Conservation (phyloP, 805 yeast species). For the Suhomyces canberraensis region DNA sequence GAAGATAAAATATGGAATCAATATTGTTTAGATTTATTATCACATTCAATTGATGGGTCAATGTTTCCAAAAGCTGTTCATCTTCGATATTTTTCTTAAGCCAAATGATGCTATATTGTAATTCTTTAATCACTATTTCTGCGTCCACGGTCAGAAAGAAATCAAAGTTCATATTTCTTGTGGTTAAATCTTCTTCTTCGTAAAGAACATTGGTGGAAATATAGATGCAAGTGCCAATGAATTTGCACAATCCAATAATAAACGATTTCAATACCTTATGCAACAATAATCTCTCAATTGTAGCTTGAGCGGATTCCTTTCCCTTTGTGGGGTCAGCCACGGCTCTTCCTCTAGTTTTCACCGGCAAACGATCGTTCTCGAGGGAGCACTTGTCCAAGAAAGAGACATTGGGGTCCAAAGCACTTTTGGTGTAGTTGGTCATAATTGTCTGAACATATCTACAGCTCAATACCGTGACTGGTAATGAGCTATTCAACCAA, state of each 20-base stretch:
- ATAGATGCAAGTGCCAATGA: conserved; percentile 45
- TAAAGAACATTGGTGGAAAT: conserved; percentile 59
- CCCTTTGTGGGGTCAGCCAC: not conserved
- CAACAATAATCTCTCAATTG: conserved; percentile 30
- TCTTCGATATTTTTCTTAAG: conserved; percentile 15
- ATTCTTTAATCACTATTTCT: conserved; percentile 20
- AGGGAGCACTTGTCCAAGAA: conserved; percentile 6
- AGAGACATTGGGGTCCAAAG: not conserved
- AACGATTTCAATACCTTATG: conserved; percentile 52
- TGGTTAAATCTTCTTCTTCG: conserved; percentile 74
- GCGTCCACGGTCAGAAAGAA: conserved; percentile 24
- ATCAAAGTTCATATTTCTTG: conserved; percentile 55
- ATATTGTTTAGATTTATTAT: conserved; percentile 25
- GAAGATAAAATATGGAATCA: conserved; percentile 16
- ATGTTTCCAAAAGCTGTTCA: conserved; percentile 7
- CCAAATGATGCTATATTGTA: conserved; percentile 35
- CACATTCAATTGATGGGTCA: conserved; percentile 25
- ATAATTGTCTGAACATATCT: conserved; percentile 65
- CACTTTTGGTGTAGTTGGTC: conserved; percentile 1
- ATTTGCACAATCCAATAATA: conserved; percentile 51
- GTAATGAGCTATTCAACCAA: conserved; percentile 73
- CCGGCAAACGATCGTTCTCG: conserved; percentile 4
- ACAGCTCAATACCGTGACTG: conserved; percentile 77
- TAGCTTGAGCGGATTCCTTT: conserved; percentile 2
- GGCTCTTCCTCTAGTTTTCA: not conserved